These are phyloP conservation scores for Globomyces pollinis-pini DNA, from an alignment of 192 early-diverging fungal genomes.

Conservation along the genomic window DNA sequence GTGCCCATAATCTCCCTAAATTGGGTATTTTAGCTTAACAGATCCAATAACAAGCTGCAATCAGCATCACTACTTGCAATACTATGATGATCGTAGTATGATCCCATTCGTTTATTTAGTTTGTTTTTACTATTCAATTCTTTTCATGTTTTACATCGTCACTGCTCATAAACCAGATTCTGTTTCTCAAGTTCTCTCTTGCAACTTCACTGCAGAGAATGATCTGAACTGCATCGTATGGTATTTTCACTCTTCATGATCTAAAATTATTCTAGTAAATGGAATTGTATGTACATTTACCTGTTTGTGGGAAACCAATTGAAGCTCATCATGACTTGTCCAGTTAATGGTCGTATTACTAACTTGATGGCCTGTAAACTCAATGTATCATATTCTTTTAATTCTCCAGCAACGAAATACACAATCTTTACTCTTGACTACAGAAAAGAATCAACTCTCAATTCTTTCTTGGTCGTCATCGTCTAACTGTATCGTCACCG, in stretches of 20 bases:
- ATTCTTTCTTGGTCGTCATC: conserved; percentile 51
- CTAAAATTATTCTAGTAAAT: conserved; percentile 20
- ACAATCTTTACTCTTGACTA: conserved; percentile 60
- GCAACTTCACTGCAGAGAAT: conserved; percentile 52
- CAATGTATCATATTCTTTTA: conserved; percentile 14
- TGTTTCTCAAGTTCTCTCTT: conserved; percentile 55
- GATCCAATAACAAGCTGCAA: no score
- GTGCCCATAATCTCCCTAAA: no score
- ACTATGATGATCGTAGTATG: no score
- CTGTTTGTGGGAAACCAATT: conserved; percentile 20
- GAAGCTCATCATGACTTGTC: conserved; percentile 47
- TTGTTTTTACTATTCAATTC: no score
- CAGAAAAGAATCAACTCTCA: conserved; percentile 59
- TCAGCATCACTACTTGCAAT: no score
- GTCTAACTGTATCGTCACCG: conserved; percentile 46
- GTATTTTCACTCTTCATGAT: conserved; percentile 26
- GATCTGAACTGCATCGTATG: conserved; percentile 67
- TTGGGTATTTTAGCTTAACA: no score
- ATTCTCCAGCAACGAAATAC: conserved; percentile 39
- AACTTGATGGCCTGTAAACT: conserved; percentile 42
- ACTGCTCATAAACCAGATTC: conserved; percentile 75
- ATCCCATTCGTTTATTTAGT: no score
- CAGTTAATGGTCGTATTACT: conserved; percentile 63
- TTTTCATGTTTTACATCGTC: conserved; percentile 51
- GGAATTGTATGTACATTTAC: conserved; percentile 24